Conservation (phyloP, 2,329 filamentous ascomycete species). For the Cladobotryum mycophilum region DNA sequence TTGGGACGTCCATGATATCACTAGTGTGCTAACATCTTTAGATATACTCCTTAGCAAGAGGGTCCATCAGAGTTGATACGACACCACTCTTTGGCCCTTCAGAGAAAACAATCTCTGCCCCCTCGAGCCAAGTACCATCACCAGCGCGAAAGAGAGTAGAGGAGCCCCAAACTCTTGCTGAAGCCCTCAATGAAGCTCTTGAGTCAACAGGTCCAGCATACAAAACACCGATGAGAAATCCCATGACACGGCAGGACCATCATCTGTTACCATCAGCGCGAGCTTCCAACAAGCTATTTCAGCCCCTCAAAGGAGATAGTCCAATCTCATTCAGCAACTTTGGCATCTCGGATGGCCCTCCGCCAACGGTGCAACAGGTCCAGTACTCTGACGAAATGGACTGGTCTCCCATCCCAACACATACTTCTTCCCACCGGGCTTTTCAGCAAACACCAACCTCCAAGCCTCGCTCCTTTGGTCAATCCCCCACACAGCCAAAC, state of each 20-base stretch:
- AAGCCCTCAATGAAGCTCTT: slow-evolving; percentile 29
- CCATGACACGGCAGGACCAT: slow-evolving; percentile 1
- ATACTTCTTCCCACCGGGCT: slow-evolving; percentile 45
- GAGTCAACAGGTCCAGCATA: slow-evolving; percentile 18
- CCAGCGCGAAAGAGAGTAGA: slow-evolving; percentile 20
- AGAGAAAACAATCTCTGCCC: slow-evolving; percentile 16
- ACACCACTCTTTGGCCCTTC: slow-evolving; percentile 44
- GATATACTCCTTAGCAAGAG: slow-evolving; percentile 39
- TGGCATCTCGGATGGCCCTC: slow-evolving; percentile 15
- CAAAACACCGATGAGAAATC: slow-evolving; percentile 9
- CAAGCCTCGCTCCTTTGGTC: slow-evolving; percentile 37
- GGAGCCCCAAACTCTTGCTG: slow-evolving; percentile 38
- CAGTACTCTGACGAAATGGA: slow-evolving; percentile 61
- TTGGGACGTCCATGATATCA: not conserved
- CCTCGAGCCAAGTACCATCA: slow-evolving; percentile 18
- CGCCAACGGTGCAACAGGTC: slow-evolving; percentile 14
- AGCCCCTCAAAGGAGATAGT: not conserved
- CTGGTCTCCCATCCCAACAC: slow-evolving; percentile 53
- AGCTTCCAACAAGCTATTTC: not conserved
- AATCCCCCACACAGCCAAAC: slow-evolving; percentile 38
- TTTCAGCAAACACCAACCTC: slow-evolving; percentile 42
- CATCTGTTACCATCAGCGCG: slow-evolving; percentile 5
- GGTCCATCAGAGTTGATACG: slow-evolving; percentile 49
- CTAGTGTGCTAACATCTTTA: slow-evolving; percentile 23
- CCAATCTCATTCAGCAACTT: slow-evolving; percentile 7